Evolutionary conservation across 2,329 filamentous ascomycete species (phyloP), one percentile per base, ranked within the genome.

Genomic region (Tolypocladium endophyticum): DNA sequence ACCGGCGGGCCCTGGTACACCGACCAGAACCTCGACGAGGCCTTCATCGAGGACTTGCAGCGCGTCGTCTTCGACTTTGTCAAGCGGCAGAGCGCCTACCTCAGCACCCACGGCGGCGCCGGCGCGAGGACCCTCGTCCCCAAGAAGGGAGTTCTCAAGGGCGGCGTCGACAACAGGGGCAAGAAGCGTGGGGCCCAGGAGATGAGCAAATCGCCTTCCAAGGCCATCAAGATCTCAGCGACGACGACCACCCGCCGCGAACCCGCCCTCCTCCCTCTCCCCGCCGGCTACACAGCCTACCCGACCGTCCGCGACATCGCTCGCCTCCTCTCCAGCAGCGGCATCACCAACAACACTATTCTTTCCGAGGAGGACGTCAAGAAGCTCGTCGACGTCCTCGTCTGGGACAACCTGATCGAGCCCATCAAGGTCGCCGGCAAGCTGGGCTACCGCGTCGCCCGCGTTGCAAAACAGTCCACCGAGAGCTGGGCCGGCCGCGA

Each of bases 1-100:
- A 96, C 92, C 0, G 94, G 94, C 55, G 94, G 94, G 1, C 89
- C 91, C 11, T 99, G 93, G 90, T 97, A 94, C 72, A 92, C 90
- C 9, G 92, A 96, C 63, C 90, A 91, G 58, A 89, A 92, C 64
- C 82, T 97, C 16, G 94, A 99, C 73, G 87, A 89, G 64, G 89
- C 88, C 61, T 90, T 99, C 71, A 92, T 97, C 67, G 86, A 89
- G 60, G 85, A 85, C 50, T 79, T 97, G 56, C 84, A 89, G 62
- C 81, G 83, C 25, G 82, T 89, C 61, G 83, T 96, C 57, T 89
- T 90, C 66, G 84, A 87, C 64, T 87, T 85, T 62, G 84, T 96
- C 62, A 86, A 87, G 67, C 78, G 78, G 14, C 80, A 85, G 68
- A 93, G 88, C 68, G 92, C 89, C 74, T 87, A 87, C 67, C 80